These are phyloP conservation scores for Aspergillus floridensis DNA, from an alignment of 2,329 filamentous ascomycete genomes.

Conservation along the genomic window DNA sequence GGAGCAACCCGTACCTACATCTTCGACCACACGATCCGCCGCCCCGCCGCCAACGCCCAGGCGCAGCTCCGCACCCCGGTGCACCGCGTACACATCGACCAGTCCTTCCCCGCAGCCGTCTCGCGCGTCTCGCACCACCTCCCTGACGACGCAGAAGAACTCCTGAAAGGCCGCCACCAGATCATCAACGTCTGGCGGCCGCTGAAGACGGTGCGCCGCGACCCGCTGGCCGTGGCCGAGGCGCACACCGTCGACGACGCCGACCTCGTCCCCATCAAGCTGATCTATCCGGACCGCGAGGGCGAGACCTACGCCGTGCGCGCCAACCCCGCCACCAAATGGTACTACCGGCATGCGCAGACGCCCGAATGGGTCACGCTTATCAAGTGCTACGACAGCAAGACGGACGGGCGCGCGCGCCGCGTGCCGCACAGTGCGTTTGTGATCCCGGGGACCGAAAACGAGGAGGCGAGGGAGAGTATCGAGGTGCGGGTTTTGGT, in stretches of 20 bases:
- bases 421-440: slow-evolving; percentile 59
- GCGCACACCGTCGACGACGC: slow-evolving; percentile 50
- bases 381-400: slow-evolving; percentile 63
- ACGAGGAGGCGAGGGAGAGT: slow-evolving; percentile 47
- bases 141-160: slow-evolving; percentile 41
- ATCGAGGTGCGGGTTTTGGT: slow-evolving; percentile 58
- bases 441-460: slow-evolving; percentile 47
- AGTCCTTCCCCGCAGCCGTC: slow-evolving; percentile 46
- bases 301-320: slow-evolving; percentile 52
- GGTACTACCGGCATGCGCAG: slow-evolving; percentile 55
- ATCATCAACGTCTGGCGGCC: slow-evolving; percentile 56
- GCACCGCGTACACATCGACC: slow-evolving; percentile 53
- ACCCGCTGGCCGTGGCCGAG: slow-evolving; percentile 56
- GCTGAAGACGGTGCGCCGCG: slow-evolving; percentile 50
- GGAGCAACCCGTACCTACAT: slow-evolving; percentile 48
- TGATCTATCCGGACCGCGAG: slow-evolving; percentile 53
- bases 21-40: slow-evolving; percentile 53
- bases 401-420: slow-evolving; percentile 54
- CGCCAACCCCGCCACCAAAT: slow-evolving; percentile 46
- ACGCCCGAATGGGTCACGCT: slow-evolving; percentile 55
- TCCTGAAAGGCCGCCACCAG: slow-evolving; percentile 47
- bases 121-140: slow-evolving; percentile 46
- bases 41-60: slow-evolving; percentile 32
- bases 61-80: slow-evolving; percentile 45
- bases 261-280: slow-evolving; percentile 49